Evolutionary conservation across 148 eudicot species (phyloP).

Genomic region (Chenopodium album): DNA sequence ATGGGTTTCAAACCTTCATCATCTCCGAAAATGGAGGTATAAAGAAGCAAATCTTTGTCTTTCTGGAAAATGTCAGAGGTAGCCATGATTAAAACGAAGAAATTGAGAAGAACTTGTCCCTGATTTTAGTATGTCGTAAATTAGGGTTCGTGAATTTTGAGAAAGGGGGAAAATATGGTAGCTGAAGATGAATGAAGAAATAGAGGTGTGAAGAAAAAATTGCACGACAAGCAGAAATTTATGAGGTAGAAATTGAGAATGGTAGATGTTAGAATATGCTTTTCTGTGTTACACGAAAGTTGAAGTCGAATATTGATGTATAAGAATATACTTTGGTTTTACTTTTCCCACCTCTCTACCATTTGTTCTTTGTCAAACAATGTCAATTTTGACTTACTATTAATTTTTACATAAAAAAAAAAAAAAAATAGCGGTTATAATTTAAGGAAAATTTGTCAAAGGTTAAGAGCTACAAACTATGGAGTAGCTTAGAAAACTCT

Average conservation of each 20-base stretch:
- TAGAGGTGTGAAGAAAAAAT: neutral
- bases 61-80: conserved; percentile 44
- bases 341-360: too few species aligned
- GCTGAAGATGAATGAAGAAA: neutral
- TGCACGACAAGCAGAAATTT: neutral
- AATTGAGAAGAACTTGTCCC: neutral
- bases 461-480: too few species aligned
- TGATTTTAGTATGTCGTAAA: neutral
- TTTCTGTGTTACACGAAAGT: neutral
- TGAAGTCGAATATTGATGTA: neutral
- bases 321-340: too few species aligned
- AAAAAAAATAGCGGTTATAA: too few species aligned
- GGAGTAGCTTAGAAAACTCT: too few species aligned
- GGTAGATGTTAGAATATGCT: neutral
- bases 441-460: too few species aligned
- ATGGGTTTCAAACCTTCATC: conserved; percentile 40
- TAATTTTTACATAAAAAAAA: too few species aligned
- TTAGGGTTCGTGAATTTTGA: neutral
- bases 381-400: too few species aligned
- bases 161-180: neutral
- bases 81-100: conserved; percentile 44
- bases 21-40: conserved; percentile 54
- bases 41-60: conserved; percentile 52
- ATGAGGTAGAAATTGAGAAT: neutral
- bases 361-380: too few species aligned